Conservation (phyloP, 768 basidiomycete species). For the Russula abietina region DNA sequence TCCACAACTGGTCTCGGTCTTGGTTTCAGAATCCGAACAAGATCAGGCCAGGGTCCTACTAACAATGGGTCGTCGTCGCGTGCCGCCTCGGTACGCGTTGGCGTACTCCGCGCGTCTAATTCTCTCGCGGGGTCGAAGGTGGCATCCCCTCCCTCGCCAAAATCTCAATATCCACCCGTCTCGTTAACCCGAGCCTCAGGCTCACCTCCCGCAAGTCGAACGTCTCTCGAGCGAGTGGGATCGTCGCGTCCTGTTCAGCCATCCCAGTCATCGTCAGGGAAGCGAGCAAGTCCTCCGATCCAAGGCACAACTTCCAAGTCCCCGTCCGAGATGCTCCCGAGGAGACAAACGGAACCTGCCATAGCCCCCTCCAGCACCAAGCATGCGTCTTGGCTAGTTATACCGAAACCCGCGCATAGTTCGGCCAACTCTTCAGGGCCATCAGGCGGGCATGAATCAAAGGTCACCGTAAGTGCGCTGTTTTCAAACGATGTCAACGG, state of each 20-base stretch:
- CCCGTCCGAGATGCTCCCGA: background rate
- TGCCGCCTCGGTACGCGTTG: constrained; percentile 13
- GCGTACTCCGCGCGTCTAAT: constrained; percentile 18
- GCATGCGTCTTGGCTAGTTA: constrained; percentile 21
- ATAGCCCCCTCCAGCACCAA: background rate
- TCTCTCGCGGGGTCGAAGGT: constrained; percentile 2
- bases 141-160: constrained; percentile 8
- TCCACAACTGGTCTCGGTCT: constrained; percentile 21
- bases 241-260: background rate
- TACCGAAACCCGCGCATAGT: constrained; percentile 5
- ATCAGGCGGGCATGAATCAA: constrained; percentile 2
- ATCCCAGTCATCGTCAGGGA: constrained; percentile 11
- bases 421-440: background rate
- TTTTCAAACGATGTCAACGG: background rate
- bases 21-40: constrained; percentile 20
- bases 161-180: background rate
- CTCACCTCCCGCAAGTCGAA: constrained; percentile 1
- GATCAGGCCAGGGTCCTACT: constrained; percentile 2
- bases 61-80: constrained; percentile 4
- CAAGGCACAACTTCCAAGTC: background rate
- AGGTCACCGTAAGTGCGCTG: constrained; percentile 2
- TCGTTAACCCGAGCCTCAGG: constrained; percentile 5
- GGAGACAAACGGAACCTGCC: constrained; percentile 6
- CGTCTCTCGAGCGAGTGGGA: constrained; percentile 9
- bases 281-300: constrained; percentile 15